Percentiles rank a stretch among this genome's conserved stretches.
These are phyloP conservation scores for Cucurbita maxima DNA, from an alignment of 306 rosid species.

Conservation along the genomic window DNA sequence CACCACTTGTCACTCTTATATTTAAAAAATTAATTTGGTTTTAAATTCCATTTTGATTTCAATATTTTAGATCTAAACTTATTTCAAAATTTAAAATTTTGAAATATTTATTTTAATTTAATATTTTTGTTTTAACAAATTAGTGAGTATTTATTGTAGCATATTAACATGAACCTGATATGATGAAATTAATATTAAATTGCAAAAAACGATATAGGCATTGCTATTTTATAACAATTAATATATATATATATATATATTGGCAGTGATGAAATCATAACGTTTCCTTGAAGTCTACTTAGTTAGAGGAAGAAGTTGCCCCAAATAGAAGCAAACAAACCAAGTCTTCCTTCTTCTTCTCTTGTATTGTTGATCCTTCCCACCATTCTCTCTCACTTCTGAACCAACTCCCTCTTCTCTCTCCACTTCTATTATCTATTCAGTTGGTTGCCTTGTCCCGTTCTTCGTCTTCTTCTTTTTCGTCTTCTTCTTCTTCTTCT, in stretches of 20 bases:
- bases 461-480: not conserved
- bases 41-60: no score
- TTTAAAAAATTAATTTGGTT: no score
- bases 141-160: no score
- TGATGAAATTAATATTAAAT: no score
- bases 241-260: no score
- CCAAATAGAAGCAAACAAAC: not conserved
- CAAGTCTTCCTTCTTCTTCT: not conserved
- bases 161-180: no score
- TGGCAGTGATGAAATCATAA: not conserved
- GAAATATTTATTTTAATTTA: no score
- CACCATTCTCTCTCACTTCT: not conserved
- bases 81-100: no score
- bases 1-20: not conserved
- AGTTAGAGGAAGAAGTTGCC: not conserved
- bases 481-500: not conserved
- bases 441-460: not conserved
- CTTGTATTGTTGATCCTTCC: not conserved
- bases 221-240: no score
- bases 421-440: not conserved
- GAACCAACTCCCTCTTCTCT: not conserved
- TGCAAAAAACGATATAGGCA: no score
- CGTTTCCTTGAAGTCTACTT: not conserved
- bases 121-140: no score
- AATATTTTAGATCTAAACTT: no score